Evolutionary conservation across 2,329 filamentous ascomycete species (phyloP), one percentile per base, ranked within the genome.

Genomic region (Alternaria triticina): DNA sequence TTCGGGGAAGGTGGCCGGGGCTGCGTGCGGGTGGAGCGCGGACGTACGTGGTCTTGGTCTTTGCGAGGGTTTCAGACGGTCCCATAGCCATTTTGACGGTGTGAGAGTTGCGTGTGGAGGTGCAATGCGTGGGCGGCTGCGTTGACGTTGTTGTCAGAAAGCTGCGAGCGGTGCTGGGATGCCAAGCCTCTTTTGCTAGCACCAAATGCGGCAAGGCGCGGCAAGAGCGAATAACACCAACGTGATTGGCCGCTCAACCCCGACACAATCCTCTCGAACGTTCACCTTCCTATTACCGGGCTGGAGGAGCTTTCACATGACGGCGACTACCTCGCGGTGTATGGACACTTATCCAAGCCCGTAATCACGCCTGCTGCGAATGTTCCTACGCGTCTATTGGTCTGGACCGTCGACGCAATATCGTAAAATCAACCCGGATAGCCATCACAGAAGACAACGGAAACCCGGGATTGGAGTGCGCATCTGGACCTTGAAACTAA

Each of bases 81-180:
- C 74, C 74, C 68, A 73, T 71, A 66, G 74, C 74, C 74, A 77
- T 77, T 73, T 72, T 74, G 64, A 59, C 59, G 57, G 54, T 68
- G 58, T 55, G 62, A 62, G 59, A 43, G 59, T 64, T 61, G 62
- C 62, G 55, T 59, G 59, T 62, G 33, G 66, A 49, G 62, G 62
- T 64, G 65, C 66, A 60, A 69, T 73, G 65, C 65, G 67, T 61
- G 57, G 65, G 68, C 57, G 61, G 59, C 59, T 60, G 56, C 64
- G 59, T 66, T 61, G 65, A 62, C 61, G 71, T 64, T 69, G 61
- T 17, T 54, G 57, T 56, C 50, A 59, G 64, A 64, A 67, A 64
- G 67, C 56, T 66, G 59, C 45, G 46, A 59, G 60, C 59, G 61
- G 62, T 67, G 67, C 67, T 69, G 54, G 56, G 23, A 33, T 60